These are phyloP conservation scores for Glonium stellatum DNA, from an alignment of 495 filamentous ascomycete genomes.

Conservation along the genomic window DNA sequence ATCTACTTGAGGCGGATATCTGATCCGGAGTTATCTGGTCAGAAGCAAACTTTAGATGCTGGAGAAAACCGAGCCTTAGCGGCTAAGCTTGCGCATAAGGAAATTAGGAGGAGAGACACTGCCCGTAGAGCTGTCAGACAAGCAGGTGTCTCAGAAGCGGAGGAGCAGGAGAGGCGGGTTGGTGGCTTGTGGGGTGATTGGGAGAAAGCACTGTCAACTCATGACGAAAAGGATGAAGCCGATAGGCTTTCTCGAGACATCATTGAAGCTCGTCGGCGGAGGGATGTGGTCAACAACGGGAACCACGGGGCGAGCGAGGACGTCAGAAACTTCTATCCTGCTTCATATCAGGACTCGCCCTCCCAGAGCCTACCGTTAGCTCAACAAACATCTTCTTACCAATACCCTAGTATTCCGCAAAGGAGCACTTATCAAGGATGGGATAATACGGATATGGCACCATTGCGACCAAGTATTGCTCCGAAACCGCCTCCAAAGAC, in stretches of 20 bases:
- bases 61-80: conserved; percentile 67
- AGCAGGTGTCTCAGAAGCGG: conserved; percentile 48
- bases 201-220: conserved; percentile 35
- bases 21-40: neutral
- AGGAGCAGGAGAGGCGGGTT: conserved; percentile 22
- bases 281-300: conserved; percentile 11
- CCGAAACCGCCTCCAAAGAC: conserved; percentile 21
- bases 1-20: neutral
- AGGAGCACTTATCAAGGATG: conserved; percentile 14
- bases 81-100: conserved; percentile 65
- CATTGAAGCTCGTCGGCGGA: conserved; percentile 18
- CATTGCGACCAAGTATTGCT: neutral
- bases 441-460: conserved; percentile 6
- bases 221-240: conserved; percentile 20
- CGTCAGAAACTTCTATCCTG: conserved; percentile 2
- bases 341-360: neutral
- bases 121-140: conserved; percentile 49
- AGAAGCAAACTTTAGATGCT: conserved; percentile 49
- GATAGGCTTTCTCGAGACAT: conserved; percentile 32
- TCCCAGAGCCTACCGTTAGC: conserved; percentile 15
- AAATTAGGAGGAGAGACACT: conserved; percentile 62
- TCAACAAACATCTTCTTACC: conserved; percentile 16
- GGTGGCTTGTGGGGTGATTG: conserved; percentile 55
- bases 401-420: conserved; percentile 27
- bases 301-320: conserved; percentile 4